Base-by-base conservation (phyloP, 2,329 filamentous ascomycete species). In the Fusarium nelsonii region DNA sequence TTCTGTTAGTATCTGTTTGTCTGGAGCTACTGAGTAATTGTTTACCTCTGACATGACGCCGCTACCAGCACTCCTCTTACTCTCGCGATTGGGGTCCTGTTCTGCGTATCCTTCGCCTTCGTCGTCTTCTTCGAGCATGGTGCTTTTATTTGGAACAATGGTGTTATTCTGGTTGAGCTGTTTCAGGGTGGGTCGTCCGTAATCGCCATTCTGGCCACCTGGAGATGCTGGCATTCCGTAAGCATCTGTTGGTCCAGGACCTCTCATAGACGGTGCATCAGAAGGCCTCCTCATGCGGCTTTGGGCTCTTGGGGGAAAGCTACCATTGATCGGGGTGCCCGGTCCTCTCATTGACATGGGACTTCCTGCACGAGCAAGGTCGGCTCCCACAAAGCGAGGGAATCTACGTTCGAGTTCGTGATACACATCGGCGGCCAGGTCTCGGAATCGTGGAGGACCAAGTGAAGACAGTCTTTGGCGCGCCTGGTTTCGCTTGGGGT, bases 401-500 rank as follows among this genome's bases (percentile, higher is more conserved):
- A 96, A 97, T 51, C 96, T 87, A 68, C 96, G 87, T 79, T 98
- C 96, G 64, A 98, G 83, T 78, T 99, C 96, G 80, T 92, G 97
- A 77, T 96, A 98, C 18, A 99, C 95, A 80, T 99, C 96, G 41
- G 94, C 97, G 11, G 94, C 95, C 8, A 99, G 85, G 76, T 98
- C 94, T 72, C 93, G 88, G 77, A 99, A 99, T 60, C 95, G 87
- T 28, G 93, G 90, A 23, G 92, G 90, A 4, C 94, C 93, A 15
- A 99, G 87, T 0, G 94, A 97, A 0, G 94, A 95, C 20, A 99
- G 87, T 79, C 97, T 97, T 80, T 97, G 94, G 40, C 96, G 89
- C n/a, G 96, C 96, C 79, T 98, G 94, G 77, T 99, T 99, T 68
- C 96, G 91, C 81, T 98, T 99, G 4, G 94, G 94, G 79, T 99